These are phyloP conservation scores for Cytospora piceae DNA, from an alignment of 2,329 filamentous ascomycete genomes.

Conservation along the genomic window DNA sequence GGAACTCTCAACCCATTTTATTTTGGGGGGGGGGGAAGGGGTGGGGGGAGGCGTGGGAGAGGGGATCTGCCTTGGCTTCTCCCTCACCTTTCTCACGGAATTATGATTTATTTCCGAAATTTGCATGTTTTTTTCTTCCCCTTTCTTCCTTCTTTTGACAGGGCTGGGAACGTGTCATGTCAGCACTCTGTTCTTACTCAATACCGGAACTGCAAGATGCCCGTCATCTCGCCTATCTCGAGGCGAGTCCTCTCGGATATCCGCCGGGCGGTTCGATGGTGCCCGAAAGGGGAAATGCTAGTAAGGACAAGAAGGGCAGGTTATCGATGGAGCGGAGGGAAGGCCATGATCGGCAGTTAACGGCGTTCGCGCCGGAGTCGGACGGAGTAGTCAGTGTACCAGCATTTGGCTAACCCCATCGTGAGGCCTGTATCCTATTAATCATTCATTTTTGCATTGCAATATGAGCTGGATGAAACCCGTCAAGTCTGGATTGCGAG, in stretches of 20 bases:
- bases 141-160: background rate
- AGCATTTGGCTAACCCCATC: background rate
- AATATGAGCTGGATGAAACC: background rate
- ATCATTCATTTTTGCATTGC: background rate
- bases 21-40: too few species aligned
- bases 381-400: background rate
- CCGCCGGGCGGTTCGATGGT: constrained; percentile 8
- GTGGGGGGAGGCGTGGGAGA: background rate
- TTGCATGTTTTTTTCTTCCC: background rate
- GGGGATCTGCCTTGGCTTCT: background rate
- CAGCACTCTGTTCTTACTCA: background rate
- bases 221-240: constrained; percentile 24
- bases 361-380: background rate
- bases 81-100: constrained; percentile 7
- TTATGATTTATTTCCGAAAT: constrained; percentile 1
- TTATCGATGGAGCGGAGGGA: background rate
- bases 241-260: constrained; percentile 10
- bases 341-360: background rate
- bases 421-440: background rate
- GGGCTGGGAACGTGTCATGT: background rate
- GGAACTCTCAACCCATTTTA: background rate
- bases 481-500: constrained; percentile 5
- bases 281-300: background rate
- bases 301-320: background rate
- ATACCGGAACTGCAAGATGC: background rate